Base-by-base conservation (phyloP, 2,329 filamentous ascomycete species). In the Magnaporthiopsis rhizophila region DNA sequence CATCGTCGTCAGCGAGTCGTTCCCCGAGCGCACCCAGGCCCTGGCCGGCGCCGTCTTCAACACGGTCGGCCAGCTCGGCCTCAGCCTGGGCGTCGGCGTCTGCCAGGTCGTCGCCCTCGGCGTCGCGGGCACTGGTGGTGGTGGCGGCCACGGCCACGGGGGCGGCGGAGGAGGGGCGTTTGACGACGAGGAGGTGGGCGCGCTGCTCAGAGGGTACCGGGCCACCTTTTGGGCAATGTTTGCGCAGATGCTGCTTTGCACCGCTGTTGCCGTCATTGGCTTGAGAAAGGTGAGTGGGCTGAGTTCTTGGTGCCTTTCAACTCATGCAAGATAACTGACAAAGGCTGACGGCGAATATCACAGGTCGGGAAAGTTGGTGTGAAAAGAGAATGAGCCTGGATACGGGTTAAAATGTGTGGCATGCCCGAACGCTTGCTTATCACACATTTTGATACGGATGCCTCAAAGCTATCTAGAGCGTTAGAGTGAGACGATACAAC, bases 41-140 rank as follows among this genome's bases (percentile, higher is more conserved):
- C 74, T 88, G 0, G 85, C 84, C 0, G 86, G 85, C 0, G 84
- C 83, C 0, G 84, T 88, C 0, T 88, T 87, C 71, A 86, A 85
- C 66, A 86, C 84, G 0, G 75, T 82, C 0, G 74, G 78, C 0
- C 84, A 87, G 66, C 81, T 87, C 38, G 64, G 64, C 24, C 26
- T 32, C n/a, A 45, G 58, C 24, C 45, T 65, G 34, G 62, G 64
- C 12, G 18, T 65, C 18, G 59, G 58, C 18, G 56, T 65, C 28
- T 59, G 34, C 28, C 56, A 58, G 61, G 64, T 63, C 28, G 58
- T 65, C 58, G 53, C 62, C 28, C 34, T 59, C 21, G 53, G 53
- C n/a, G 62, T 63, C 21, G 53, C 38, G 18, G 61, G 24, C 45
- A 57, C 18, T 24, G 53, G 28, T 12, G 50, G 28, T 12, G 61